These are phyloP conservation scores for Dendrobium catenatum DNA, from an alignment of 106 monocot genomes.

Conservation along the genomic window DNA sequence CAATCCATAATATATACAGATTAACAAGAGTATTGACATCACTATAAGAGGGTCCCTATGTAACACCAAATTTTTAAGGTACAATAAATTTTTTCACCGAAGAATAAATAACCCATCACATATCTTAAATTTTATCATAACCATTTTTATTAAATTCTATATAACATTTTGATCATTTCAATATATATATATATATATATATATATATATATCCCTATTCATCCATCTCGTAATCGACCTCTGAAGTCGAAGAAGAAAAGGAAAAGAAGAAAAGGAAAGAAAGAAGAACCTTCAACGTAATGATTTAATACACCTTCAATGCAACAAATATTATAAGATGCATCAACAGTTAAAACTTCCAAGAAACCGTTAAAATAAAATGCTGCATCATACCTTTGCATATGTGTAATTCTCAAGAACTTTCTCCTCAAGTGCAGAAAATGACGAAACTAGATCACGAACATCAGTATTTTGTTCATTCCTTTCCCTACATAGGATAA, in stretches of 20 bases:
- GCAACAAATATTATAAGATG: not conserved
- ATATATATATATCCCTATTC: too few relatives aligned
- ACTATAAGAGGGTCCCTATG: too few relatives aligned
- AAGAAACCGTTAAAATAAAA: not conserved
- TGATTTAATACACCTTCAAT: not conserved
- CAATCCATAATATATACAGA: not conserved
- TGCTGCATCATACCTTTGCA: slow-evolving; percentile 54
- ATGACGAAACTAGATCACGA: slow-evolving; percentile 62
- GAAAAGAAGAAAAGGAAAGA: too few relatives aligned
- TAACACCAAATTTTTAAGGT: too few relatives aligned
- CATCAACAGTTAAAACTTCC: not conserved
- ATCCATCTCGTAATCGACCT: too few relatives aligned
- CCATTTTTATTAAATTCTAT: too few relatives aligned
- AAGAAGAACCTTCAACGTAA: not conserved
- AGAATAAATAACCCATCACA: too few relatives aligned
- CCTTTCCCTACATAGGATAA: slow-evolving; percentile 40
- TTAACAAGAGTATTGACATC: not conserved
- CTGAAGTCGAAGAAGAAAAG: too few relatives aligned
- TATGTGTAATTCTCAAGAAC: slow-evolving; percentile 82
- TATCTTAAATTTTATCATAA: too few relatives aligned
- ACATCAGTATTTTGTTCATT: slow-evolving; percentile 69
- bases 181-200: too few relatives aligned
- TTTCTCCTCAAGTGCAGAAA: slow-evolving; percentile 88
- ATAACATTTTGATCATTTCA: too few relatives aligned
- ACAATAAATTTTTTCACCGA: too few relatives aligned